A percentile compares a stretch with the other conserved stretches of the same genome.
These are phyloP conservation scores for Artemisia tridentata DNA, from an alignment of 129 eudicot species.

Conservation along the genomic window DNA sequence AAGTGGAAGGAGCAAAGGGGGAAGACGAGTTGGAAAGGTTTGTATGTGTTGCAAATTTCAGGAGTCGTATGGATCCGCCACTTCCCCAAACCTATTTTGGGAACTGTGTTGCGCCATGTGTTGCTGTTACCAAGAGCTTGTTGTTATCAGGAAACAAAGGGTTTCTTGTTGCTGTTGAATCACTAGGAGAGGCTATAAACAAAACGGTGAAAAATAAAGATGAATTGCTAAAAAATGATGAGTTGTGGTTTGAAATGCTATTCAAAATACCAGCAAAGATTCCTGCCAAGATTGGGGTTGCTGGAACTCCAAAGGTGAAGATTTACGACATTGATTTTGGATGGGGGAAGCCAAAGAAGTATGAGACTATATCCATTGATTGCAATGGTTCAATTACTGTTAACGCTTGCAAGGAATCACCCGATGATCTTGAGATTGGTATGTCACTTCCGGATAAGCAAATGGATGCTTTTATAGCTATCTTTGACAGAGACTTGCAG, in stretches of 20 bases:
- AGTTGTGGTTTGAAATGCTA: constrained; percentile 12
- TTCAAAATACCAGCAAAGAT: neutral
- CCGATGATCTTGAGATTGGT: constrained; percentile 45
- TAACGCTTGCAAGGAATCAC: constrained; percentile 27
- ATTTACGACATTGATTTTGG: constrained; percentile 49
- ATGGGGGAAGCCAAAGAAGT: constrained; percentile 43
- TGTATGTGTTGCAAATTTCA: constrained; percentile 21
- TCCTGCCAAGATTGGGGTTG: constrained; percentile 22
- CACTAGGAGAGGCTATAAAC: constrained; percentile 24
- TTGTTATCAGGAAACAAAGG: constrained; percentile 29
- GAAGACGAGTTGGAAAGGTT: constrained; percentile 26
- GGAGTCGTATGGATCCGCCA: constrained; percentile 45
- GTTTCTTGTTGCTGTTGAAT: constrained; percentile 25
- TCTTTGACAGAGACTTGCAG: constrained; percentile 29
- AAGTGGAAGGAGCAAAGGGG: constrained; percentile 1
- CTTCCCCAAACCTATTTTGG: constrained; percentile 45
- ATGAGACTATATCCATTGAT: constrained; percentile 42
- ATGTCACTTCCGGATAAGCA: constrained; percentile 26
- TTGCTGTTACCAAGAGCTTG: neutral
- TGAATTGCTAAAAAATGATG: constrained; percentile 16
- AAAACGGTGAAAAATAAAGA: constrained; percentile 17
- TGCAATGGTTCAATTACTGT: constrained; percentile 30
- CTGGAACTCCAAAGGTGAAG: constrained; percentile 44
- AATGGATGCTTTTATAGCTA: constrained; percentile 39
- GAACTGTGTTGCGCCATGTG: constrained; percentile 31